phyloP scores from a whole-genome alignment of 139 green algal species.

The Chlamydomonas sp. region DNA sequence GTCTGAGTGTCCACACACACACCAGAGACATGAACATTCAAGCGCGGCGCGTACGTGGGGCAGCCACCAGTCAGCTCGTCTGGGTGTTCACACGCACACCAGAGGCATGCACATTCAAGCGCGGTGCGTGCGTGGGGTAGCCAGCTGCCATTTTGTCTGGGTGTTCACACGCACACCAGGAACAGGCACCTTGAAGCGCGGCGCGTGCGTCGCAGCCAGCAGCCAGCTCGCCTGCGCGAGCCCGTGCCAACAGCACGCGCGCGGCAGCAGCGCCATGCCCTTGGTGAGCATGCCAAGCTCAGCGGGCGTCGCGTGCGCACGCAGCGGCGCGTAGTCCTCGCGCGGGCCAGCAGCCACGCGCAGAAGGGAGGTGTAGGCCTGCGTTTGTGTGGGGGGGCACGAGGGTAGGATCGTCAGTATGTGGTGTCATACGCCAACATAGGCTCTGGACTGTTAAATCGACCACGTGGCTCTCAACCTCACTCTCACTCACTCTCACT shows the following conservation, averaged over 20 bases:
- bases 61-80: not conserved
- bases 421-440: not conserved
- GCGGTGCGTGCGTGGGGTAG: not conserved
- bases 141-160: not conserved
- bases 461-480: too few species aligned
- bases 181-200: too few species aligned
- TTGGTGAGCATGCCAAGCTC: slow-evolving; percentile 7
- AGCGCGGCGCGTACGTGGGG: not conserved
- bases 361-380: slow-evolving; percentile 1
- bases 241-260: not conserved
- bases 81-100: too few species aligned
- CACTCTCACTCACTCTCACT: too few species aligned
- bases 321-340: not conserved
- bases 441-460: too few species aligned
- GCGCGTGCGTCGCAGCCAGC: not conserved
- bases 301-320: not conserved
- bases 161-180: too few species aligned
- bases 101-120: too few species aligned
- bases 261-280: slow-evolving; percentile 12
- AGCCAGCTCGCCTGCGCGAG: not conserved
- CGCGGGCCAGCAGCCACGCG: not conserved
- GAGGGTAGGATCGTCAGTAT: not conserved
- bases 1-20: too few species aligned
- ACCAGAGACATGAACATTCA: too few species aligned
- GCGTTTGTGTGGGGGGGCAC: not conserved